Conservation (phyloP, 768 basidiomycete genomes). For the Kondoa malvinella region DNA sequence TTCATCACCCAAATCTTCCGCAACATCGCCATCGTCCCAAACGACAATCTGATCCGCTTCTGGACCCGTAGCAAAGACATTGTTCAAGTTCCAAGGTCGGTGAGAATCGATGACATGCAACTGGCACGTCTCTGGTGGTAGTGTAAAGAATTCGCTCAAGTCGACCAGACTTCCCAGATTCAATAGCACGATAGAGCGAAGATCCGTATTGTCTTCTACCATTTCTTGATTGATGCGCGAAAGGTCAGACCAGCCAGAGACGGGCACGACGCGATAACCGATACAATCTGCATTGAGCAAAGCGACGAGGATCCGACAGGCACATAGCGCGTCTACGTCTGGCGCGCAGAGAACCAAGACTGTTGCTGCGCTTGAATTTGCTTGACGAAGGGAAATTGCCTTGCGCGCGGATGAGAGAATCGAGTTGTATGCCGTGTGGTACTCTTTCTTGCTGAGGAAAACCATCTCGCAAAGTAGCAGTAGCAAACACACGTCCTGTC, state of each 20-base stretch:
- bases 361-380: constrained; percentile 41
- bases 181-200: constrained; percentile 75
- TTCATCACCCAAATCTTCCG: constrained; percentile 48
- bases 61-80: constrained; percentile 43
- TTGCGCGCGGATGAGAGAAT: not conserved
- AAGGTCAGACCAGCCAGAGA: constrained; percentile 66
- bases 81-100: constrained; percentile 72
- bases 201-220: constrained; percentile 49
- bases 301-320: constrained; percentile 70
- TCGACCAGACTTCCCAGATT: constrained; percentile 84
- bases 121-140: constrained; percentile 36
- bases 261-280: constrained; percentile 72
- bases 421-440: not conserved
- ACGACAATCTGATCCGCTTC: constrained; percentile 52
- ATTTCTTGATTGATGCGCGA: constrained; percentile 51
- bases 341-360: constrained; percentile 72
- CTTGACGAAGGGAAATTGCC: not conserved
- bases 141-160: constrained; percentile 43
- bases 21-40: constrained; percentile 81
- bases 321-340: constrained; percentile 82
- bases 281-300: constrained; percentile 88
- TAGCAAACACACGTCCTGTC: too few relatives aligned
- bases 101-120: constrained; percentile 91
- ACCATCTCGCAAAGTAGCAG: not conserved
- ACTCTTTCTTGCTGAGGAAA: not conserved